phyloP scores from a whole-genome alignment of 768 basidiomycete genomes.

The Leccinum variicolor region DNA sequence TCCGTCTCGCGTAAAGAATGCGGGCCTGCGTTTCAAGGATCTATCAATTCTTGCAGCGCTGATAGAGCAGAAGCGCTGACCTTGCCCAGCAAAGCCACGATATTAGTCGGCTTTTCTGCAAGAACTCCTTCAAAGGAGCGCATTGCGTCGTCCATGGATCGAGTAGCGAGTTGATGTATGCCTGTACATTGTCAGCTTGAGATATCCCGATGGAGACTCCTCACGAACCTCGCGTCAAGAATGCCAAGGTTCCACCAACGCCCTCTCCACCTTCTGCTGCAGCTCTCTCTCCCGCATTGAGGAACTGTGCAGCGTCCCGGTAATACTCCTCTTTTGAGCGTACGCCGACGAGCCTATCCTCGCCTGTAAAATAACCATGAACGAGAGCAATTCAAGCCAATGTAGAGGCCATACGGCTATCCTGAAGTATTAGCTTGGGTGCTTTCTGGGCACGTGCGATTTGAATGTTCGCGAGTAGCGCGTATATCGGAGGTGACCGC shows the following conservation, averaged over 20 bases:
- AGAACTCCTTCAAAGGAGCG: conserved; percentile 81
- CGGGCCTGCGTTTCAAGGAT: conserved; percentile 52
- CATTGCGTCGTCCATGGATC: conserved; percentile 78
- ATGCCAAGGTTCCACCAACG: conserved; percentile 52
- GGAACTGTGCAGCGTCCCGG: conserved; percentile 61
- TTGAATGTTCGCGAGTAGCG: conserved; percentile 82
- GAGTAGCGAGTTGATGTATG: conserved; percentile 75
- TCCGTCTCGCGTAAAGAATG: conserved; percentile 76
- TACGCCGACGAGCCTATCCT: conserved; percentile 57
- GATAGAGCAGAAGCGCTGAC: conserved; percentile 33
- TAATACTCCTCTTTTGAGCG: conserved; percentile 68
- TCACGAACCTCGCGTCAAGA: conserved; percentile 63
- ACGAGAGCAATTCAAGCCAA: background rate
- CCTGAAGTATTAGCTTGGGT: conserved; percentile 71
- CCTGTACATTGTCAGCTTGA: conserved; percentile 41
- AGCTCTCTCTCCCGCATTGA: conserved; percentile 59
- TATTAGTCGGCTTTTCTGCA: conserved; percentile 73
- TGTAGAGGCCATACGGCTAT: conserved; percentile 57
- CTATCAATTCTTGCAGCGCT: background rate
- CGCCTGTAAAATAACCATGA: conserved; percentile 39
- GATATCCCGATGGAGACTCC: background rate
- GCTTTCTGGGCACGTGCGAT: conserved; percentile 78
- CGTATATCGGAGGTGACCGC: conserved; percentile 69
- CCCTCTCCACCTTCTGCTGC: conserved; percentile 59
- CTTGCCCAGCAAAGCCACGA: conserved; percentile 86